Conservation (phyloP, 108 stramenopile species). For the Stephanodiscus triporus region DNA sequence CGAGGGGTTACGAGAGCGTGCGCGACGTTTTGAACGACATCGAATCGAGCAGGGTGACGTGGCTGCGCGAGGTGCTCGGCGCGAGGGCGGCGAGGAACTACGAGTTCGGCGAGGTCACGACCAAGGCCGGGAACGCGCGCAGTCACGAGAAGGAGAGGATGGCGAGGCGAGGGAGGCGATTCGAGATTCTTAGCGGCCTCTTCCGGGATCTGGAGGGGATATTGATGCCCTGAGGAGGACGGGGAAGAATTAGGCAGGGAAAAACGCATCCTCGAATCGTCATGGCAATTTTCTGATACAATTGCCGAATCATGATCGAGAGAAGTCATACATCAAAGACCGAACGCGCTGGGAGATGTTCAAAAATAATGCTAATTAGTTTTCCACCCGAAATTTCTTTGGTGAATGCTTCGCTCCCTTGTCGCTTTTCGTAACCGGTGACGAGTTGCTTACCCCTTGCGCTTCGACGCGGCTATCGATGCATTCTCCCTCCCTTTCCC, state of each 20-base stretch:
- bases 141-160: conserved; percentile 14
- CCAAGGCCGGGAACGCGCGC: conserved; percentile 19
- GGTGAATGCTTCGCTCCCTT: conserved; percentile 28
- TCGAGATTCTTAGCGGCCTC: conserved; percentile 15
- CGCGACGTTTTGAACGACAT: conserved; percentile 33
- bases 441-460: conserved; percentile 14
- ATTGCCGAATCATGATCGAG: too few species aligned
- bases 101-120: conserved; percentile 34
- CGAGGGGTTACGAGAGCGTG: conserved; percentile 31
- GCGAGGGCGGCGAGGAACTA: conserved; percentile 23
- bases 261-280: too few species aligned
- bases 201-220: conserved; percentile 29
- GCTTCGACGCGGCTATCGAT: conserved; percentile 15
- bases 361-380: background rate
- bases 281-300: too few species aligned
- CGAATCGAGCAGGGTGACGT: conserved; percentile 23
- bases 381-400: conserved; percentile 33
- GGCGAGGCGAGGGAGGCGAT: conserved; percentile 5
- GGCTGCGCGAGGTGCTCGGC: conserved; percentile 29
- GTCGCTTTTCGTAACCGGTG: background rate
- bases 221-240: conserved; percentile 10
- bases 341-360: background rate
- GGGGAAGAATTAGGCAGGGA: background rate
- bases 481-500: conserved; percentile 47
- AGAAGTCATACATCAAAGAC: too few species aligned